Evolutionary conservation across 768 basidiomycete species (phyloP).

Genomic region (Antrodiella citrinella): DNA sequence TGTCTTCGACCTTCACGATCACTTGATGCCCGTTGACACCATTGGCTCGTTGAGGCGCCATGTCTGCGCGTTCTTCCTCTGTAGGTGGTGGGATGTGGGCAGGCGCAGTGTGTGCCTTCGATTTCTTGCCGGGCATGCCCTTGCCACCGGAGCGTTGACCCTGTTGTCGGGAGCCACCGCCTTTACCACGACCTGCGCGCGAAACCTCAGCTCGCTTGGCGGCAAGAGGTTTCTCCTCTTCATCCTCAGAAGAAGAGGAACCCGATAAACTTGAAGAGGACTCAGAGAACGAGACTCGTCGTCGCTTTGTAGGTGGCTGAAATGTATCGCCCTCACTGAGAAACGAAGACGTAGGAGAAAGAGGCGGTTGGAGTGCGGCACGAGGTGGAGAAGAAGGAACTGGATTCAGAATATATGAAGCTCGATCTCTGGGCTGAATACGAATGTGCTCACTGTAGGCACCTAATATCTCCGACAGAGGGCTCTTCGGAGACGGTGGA

Average conservation of each 20-base stretch:
- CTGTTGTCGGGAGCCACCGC: background rate
- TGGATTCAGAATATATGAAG: background rate
- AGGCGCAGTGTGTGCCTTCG: conserved; percentile 51
- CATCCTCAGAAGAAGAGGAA: conserved; percentile 11
- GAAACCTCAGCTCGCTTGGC: conserved; percentile 6
- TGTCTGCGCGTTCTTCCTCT: conserved; percentile 29
- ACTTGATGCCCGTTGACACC: conserved; percentile 39
- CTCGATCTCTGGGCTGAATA: background rate
- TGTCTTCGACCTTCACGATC: conserved; percentile 67
- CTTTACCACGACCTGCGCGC: conserved; percentile 16
- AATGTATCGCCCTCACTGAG: conserved; percentile 17
- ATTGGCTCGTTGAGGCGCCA: conserved; percentile 32
- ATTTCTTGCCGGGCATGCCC: conserved; percentile 48
- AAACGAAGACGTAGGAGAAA: conserved; percentile 26
- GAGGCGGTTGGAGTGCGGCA: conserved; percentile 20
- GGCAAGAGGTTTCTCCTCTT: conserved; percentile 18
- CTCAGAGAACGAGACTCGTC: conserved; percentile 16
- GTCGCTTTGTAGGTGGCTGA: conserved; percentile 21
- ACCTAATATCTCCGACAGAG: conserved; percentile 34
- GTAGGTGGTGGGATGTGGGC: conserved; percentile 34
- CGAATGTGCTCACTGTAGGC: conserved; percentile 42
- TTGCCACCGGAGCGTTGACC: conserved; percentile 42
- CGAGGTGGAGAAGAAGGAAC: conserved; percentile 4
- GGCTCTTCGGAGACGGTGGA: conserved; percentile 42
- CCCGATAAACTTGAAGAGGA: conserved; percentile 16